Conservation (phyloP, 2,329 filamentous ascomycete species). For the Zymoseptoria pseudotritici region DNA sequence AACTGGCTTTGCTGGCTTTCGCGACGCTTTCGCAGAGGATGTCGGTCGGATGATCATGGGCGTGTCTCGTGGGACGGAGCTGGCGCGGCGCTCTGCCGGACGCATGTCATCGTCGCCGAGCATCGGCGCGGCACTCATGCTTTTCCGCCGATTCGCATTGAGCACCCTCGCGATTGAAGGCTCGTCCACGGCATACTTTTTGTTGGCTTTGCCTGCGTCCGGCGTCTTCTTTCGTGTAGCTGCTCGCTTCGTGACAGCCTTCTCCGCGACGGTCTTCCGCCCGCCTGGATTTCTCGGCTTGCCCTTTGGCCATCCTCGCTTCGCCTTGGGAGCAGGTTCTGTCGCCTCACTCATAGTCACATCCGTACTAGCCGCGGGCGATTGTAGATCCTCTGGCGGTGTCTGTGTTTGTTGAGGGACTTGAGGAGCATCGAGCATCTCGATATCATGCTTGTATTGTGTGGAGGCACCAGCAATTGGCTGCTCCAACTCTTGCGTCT, state of each 20-base stretch:
- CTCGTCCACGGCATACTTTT: slow-evolving; percentile 2
- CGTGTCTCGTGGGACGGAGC: slow-evolving; percentile 24
- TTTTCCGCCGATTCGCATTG: slow-evolving; percentile 20
- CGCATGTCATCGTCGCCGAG: neutral
- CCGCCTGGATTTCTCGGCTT: slow-evolving; percentile 37
- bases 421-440: slow-evolving; percentile 16
- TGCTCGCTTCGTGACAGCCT: slow-evolving; percentile 23
- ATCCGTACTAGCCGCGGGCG: slow-evolving; percentile 20
- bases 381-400: slow-evolving; percentile 32
- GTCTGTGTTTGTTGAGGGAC: slow-evolving; percentile 36
- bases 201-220: slow-evolving; percentile 29
- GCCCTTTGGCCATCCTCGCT: slow-evolving; percentile 39
- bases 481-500: neutral
- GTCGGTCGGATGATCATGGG: slow-evolving; percentile 21
- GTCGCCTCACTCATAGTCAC: slow-evolving; percentile 17
- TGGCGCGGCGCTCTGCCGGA: slow-evolving; percentile 6
- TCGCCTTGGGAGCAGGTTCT: slow-evolving; percentile 16
- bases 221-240: slow-evolving; percentile 29
- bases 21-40: slow-evolving; percentile 22
- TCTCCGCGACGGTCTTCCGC: slow-evolving; percentile 31
- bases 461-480: neutral
- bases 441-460: slow-evolving; percentile 1
- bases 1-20: slow-evolving; percentile 15
- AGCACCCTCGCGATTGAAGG: slow-evolving; percentile 7
- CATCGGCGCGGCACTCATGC: slow-evolving; percentile 14